Percentiles rank a stretch among this genome's conserved stretches.
Evolutionary conservation across 2,329 filamentous ascomycete species (phyloP).

Genomic region (Salinomyces thailandicus): DNA sequence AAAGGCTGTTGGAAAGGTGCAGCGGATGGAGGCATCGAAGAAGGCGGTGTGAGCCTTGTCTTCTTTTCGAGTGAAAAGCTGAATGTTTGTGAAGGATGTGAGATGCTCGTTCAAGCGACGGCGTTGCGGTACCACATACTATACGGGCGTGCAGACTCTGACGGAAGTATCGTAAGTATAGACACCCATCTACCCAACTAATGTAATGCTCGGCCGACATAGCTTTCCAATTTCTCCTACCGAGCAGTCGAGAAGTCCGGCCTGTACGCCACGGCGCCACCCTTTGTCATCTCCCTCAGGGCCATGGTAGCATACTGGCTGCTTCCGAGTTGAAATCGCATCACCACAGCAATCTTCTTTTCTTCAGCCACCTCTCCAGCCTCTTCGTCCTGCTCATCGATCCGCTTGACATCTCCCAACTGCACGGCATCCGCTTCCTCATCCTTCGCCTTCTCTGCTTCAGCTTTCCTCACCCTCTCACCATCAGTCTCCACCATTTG

Average conservation of each 20-base stretch:
- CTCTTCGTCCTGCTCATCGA: constrained; percentile 5
- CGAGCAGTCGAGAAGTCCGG: constrained; percentile 44
- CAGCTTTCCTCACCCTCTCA: constrained; percentile 45
- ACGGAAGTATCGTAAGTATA: too few species aligned
- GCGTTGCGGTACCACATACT: too few species aligned
- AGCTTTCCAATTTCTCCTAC: too few species aligned
- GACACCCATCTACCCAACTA: too few species aligned
- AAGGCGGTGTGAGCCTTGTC: constrained; percentile 7
- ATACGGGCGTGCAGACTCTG: too few species aligned
- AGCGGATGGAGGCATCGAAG: constrained; percentile 15
- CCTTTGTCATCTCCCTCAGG: constrained; percentile 65
- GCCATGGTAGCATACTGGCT: constrained; percentile 83
- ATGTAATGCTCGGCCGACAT: too few species aligned
- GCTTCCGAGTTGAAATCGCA: constrained; percentile 66
- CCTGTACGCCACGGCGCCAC: constrained; percentile 51
- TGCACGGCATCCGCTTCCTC: constrained; percentile 9
- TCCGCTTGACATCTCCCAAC: constrained; percentile 9
- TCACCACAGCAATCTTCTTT: constrained; percentile 53
- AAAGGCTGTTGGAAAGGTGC: constrained; percentile 14
- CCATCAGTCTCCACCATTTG: constrained; percentile 86
- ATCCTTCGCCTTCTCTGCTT: constrained; percentile 11
- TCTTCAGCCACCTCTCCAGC: constrained; percentile 6
- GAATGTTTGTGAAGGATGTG: too few species aligned
- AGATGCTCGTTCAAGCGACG: too few species aligned
- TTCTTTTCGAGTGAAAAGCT: neutral